These are phyloP conservation scores for Eucalyptus regnans DNA, from an alignment of 345 rosid species.

Conservation along the genomic window DNA sequence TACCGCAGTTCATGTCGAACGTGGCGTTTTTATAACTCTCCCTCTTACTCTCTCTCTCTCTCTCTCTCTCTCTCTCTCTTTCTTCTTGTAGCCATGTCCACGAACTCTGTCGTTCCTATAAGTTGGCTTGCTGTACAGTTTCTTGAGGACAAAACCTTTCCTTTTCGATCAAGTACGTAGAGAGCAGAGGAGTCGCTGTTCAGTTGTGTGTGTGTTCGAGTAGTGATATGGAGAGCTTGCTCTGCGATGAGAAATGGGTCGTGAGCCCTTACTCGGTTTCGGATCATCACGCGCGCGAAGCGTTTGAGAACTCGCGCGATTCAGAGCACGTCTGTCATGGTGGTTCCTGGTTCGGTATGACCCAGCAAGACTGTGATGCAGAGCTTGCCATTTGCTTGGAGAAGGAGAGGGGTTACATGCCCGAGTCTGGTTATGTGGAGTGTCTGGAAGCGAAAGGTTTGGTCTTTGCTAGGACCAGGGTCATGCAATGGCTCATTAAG, in stretches of 20 bases:
- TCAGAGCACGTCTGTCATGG: too few relatives aligned
- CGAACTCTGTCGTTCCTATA: background rate
- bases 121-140: background rate
- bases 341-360: background rate
- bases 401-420: background rate
- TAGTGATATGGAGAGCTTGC: background rate
- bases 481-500: background rate
- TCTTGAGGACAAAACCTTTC: background rate
- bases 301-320: background rate
- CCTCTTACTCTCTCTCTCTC: background rate
- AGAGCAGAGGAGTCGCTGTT: background rate
- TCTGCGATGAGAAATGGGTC: slow-evolving; percentile 5
- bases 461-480: background rate
- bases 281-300: background rate
- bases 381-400: background rate
- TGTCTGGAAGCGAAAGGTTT: background rate
- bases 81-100: background rate
- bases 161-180: background rate
- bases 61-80: background rate
- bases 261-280: background rate
- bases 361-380: background rate
- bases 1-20: slow-evolving; percentile 6
- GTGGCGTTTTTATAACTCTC: background rate
- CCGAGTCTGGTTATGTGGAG: background rate
- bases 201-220: background rate